A percentile compares a stretch with the other conserved stretches of the same genome.
phyloP scores from a whole-genome alignment of 2,329 filamentous ascomycete genomes.

The Onygenales sp. region DNA sequence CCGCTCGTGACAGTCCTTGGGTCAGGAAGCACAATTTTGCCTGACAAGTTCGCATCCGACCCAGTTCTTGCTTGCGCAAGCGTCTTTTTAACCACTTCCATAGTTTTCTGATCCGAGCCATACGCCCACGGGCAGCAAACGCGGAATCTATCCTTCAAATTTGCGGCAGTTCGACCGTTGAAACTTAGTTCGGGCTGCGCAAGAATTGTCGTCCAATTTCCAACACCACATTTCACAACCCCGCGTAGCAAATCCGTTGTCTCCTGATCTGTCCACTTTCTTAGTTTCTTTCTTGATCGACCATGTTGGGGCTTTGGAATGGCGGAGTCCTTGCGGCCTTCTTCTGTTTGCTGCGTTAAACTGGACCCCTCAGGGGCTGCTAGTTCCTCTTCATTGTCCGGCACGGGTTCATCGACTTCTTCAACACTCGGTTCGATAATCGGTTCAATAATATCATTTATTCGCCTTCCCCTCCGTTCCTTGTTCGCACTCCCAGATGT shows the following conservation, averaged over 20 bases:
- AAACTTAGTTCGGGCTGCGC: conserved; percentile 48
- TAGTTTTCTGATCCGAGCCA: conserved; percentile 28
- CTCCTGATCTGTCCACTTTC: conserved; percentile 53
- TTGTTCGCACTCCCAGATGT: neutral
- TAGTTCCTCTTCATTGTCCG: neutral
- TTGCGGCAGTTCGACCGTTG: conserved; percentile 49
- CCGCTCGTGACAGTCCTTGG: conserved; percentile 14
- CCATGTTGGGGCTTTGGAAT: conserved; percentile 22
- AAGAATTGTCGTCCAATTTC: conserved; percentile 56
- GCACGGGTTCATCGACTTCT: neutral
- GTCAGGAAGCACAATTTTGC: conserved; percentile 13
- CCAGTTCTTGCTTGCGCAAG: conserved; percentile 8
- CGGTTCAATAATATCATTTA: conserved; percentile 26
- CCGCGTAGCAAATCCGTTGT: conserved; percentile 49
- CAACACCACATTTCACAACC: conserved; percentile 52
- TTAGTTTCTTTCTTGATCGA: conserved; percentile 40
- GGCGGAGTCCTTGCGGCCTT: conserved; percentile 7
- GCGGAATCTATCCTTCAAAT: conserved; percentile 53
- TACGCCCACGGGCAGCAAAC: conserved; percentile 45
- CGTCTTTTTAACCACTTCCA: conserved; percentile 23
- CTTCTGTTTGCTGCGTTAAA: neutral
- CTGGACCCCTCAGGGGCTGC: neutral
- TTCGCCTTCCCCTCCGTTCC: conserved; percentile 24
- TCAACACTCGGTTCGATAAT: conserved; percentile 16
- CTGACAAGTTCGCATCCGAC: neutral